Conservation (phyloP, 257 asterid genomes). For the Capsicum rhomboideum region DNA sequence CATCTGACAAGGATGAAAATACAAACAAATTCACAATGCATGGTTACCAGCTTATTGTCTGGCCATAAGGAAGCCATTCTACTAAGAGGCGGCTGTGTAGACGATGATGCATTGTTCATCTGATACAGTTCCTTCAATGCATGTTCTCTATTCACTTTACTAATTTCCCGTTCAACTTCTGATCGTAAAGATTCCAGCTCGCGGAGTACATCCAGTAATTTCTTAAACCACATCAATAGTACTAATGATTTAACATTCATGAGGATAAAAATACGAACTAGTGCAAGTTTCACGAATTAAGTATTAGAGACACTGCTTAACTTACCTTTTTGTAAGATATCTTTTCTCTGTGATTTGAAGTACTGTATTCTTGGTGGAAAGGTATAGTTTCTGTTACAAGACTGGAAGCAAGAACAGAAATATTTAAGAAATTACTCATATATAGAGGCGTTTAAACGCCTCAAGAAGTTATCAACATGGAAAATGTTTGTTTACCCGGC, state of each 20-base stretch:
- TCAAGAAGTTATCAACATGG: not conserved
- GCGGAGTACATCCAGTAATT: not conserved
- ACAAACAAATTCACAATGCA: too few species aligned
- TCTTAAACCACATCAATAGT: not conserved
- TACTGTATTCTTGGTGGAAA: conserved; percentile 56
- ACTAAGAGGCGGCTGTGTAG: not conserved
- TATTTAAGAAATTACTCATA: not conserved
- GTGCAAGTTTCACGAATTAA: not conserved
- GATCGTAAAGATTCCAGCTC: not conserved
- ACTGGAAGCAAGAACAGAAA: conserved; percentile 26
- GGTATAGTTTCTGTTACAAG: conserved; percentile 80
- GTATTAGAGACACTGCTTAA: not conserved
- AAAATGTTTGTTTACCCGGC: conserved; percentile 37
- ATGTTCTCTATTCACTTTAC: not conserved
- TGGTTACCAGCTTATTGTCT: not conserved
- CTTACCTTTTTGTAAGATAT: conserved; percentile 43
- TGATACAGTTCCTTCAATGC: not conserved
- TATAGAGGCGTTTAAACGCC: not conserved
- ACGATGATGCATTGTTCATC: not conserved
- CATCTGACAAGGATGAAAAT: too few species aligned
- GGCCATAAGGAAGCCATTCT: not conserved
- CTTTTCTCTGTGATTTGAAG: conserved; percentile 33
- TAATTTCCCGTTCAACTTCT: not conserved
- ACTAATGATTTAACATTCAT: not conserved
- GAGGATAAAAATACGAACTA: not conserved